These are phyloP conservation scores for Boletus fagicola DNA, from an alignment of 768 basidiomycete genomes.

Conservation along the genomic window DNA sequence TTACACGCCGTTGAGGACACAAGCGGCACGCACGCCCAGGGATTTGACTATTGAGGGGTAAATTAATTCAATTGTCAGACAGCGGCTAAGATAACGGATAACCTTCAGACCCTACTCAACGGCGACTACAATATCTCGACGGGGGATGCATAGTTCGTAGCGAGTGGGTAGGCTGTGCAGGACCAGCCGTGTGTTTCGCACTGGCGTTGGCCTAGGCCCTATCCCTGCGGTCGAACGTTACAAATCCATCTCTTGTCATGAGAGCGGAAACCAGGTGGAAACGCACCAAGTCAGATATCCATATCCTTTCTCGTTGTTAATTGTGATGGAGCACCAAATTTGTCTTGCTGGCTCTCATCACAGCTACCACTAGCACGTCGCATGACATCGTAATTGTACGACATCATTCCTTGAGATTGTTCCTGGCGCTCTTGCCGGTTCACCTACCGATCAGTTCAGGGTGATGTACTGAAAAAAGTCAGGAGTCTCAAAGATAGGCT, in stretches of 20 bases:
- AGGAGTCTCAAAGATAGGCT: not conserved
- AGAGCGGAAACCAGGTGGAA: constrained; percentile 7
- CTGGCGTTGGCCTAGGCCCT: constrained; percentile 14
- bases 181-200: constrained; percentile 12
- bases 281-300: constrained; percentile 16
- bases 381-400: constrained; percentile 27
- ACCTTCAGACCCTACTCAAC: constrained; percentile 13
- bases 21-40: constrained; percentile 1
- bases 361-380: constrained; percentile 12
- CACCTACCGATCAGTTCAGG: not conserved
- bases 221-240: constrained; percentile 4
- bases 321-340: constrained; percentile 33
- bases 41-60: constrained; percentile 29
- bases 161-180: constrained; percentile 7
- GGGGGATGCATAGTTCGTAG: constrained; percentile 1
- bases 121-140: constrained; percentile 16
- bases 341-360: constrained; percentile 27
- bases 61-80: constrained; percentile 26
- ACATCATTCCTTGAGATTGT: constrained; percentile 25
- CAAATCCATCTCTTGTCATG: constrained; percentile 8
- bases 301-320: constrained; percentile 33
- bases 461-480: not conserved
- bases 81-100: constrained; percentile 12
- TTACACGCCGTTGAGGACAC: constrained; percentile 14
- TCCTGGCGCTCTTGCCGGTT: constrained; percentile 16